A percentile compares a stretch with the other conserved stretches of the same genome.
These are phyloP conservation scores for Fonsecaea nubica DNA, from an alignment of 2,329 filamentous ascomycete genomes.

Conservation along the genomic window DNA sequence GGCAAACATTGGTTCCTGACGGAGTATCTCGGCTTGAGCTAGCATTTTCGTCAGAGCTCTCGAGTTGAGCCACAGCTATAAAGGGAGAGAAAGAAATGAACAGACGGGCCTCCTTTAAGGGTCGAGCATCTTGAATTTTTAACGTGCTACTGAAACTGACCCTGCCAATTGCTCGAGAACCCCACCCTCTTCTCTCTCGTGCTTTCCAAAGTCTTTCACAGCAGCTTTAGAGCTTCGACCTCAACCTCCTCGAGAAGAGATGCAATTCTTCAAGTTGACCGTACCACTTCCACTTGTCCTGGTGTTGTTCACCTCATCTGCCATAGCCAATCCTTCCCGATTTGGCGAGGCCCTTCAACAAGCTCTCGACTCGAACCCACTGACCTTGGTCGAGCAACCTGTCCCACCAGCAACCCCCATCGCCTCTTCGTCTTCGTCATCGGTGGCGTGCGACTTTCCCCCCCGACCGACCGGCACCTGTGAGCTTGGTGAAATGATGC, in stretches of 20 bases:
- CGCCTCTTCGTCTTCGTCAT: conserved; percentile 13
- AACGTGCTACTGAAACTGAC: conserved; percentile 8
- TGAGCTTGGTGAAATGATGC: conserved; percentile 13
- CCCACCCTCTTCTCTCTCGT: conserved; percentile 7
- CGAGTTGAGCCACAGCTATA: conserved; percentile 11
- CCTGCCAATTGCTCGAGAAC: conserved; percentile 12
- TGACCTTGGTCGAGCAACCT: conserved; percentile 13
- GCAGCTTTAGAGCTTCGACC: conserved; percentile 14
- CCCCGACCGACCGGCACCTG: conserved; percentile 15
- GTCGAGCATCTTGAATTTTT: conserved; percentile 12
- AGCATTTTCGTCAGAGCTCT: conserved; percentile 13
- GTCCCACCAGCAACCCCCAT: conserved; percentile 8
- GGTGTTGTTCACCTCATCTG: conserved; percentile 1
- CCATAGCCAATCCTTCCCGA: conserved; percentile 10
- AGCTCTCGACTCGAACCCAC: conserved; percentile 14
- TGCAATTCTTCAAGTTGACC: conserved; percentile 13
- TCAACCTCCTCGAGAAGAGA: conserved; percentile 12
- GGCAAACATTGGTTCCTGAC: conserved; percentile 7
- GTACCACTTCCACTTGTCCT: not conserved
- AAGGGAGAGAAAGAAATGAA: conserved; percentile 9
- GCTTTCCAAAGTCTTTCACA: conserved; percentile 11
- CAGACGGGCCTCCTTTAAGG: not conserved
- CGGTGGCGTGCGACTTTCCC: conserved; percentile 10
- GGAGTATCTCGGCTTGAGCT: conserved; percentile 5
- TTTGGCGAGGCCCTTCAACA: conserved; percentile 14